Evolutionary conservation across 2,329 filamentous ascomycete genomes (phyloP).

Genomic region (Fusarium metavorans): DNA sequence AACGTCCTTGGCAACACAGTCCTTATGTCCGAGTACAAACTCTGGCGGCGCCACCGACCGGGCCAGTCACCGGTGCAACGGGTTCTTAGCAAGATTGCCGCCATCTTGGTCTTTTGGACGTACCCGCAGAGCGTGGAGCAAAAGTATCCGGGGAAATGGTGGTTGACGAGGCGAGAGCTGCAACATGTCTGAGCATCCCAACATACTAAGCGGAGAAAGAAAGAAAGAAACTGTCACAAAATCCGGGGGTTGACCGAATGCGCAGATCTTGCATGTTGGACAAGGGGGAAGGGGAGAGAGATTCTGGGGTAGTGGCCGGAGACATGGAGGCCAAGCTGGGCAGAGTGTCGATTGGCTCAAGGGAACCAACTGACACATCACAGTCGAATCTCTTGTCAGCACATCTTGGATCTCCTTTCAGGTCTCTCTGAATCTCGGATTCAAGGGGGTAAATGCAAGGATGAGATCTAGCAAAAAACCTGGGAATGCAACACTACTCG

Average conservation of each 20-base stretch:
- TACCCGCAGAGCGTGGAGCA: slow-evolving; percentile 56
- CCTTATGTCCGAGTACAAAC: slow-evolving; percentile 53
- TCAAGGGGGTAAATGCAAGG: neutral
- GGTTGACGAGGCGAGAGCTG: slow-evolving; percentile 24
- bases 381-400: neutral
- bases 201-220: neutral
- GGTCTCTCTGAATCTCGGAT: neutral
- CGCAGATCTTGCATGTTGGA: slow-evolving; percentile 19
- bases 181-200: neutral
- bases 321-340: slow-evolving; percentile 30
- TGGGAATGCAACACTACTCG: neutral
- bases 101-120: slow-evolving; percentile 55
- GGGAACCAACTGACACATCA: neutral
- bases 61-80: slow-evolving; percentile 40
- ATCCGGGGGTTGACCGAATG: slow-evolving; percentile 13
- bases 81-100: slow-evolving; percentile 44
- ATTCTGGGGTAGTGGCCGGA: slow-evolving; percentile 36
- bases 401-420: neutral
- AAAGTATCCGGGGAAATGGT: slow-evolving; percentile 50
- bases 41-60: slow-evolving; percentile 52
- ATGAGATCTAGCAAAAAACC: neutral
- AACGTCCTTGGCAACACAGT: slow-evolving; percentile 55
- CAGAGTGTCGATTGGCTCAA: neutral
- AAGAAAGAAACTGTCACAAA: neutral
- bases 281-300: slow-evolving; percentile 22